Base-by-base conservation (phyloP, 2,329 filamentous ascomycete species). In the Fusarium siculi region DNA sequence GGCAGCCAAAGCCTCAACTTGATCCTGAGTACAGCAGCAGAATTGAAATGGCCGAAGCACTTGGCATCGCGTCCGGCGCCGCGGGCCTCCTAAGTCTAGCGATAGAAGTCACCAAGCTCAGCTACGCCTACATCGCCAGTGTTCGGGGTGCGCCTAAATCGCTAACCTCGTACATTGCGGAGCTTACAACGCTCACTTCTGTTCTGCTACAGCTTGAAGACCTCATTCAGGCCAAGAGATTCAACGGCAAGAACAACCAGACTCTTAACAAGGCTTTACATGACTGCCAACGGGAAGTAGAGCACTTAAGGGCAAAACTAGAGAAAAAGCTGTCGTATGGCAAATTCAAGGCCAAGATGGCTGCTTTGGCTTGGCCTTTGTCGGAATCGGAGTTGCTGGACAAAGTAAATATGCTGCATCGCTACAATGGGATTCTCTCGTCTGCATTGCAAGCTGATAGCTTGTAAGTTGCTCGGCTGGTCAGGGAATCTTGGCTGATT, bases 71-170 rank as follows among this genome's bases (percentile, higher is more conserved):
- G 10, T 52, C 49, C 4, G n/a, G 49, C 16, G 49, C 49, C 49
- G 49, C 49, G 5, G 49, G 49, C 5, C 49, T 52, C 2, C 18
- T 52, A 3, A 52, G 49, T 21, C 49, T 52, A 5, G 49, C 49
- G n/a, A 52, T 52, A 52, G 49, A 52, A 36, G 49, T 52, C 11
- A 52, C 49, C 16, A 36, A 52, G 12, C n/a, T 52, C n/a, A 52
- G 49, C n/a, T 36, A 52, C 12, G 25, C n/a, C 0, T 52, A 36
- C n/a, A 52, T 52, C 32, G 49, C 32, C 49, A 52, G 49, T 9
- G 49, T 52, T 25, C 11, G 32, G 9, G n/a, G 49, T 7, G 32
- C 32, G 2, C 49, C 49, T 52, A 52, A 52, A 25, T 52, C 49
- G 3, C 3, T 52, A 15, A 52, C 32, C n/a, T 25, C 32, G 12